Evolutionary conservation across 345 rosid genomes (phyloP).

Genomic region (Gossypium rotundifolium): DNA sequence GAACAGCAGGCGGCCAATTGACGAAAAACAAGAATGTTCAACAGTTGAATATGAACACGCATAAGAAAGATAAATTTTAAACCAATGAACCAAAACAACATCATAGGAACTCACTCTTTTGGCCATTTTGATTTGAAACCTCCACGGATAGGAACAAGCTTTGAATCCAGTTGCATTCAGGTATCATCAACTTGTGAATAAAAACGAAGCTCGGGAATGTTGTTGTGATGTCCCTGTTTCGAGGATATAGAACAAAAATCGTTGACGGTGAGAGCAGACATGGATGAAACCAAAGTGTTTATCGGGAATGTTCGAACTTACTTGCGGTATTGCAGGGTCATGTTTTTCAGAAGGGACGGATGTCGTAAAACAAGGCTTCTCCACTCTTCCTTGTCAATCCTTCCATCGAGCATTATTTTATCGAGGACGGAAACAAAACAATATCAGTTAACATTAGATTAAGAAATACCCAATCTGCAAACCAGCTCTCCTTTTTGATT

Average conservation of each 20-base stretch:
- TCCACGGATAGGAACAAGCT: constrained; percentile 15
- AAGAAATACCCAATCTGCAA: too few relatives aligned
- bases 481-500: too few relatives aligned
- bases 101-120: too few relatives aligned
- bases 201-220: constrained; percentile 96
- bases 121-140: constrained; percentile 4
- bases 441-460: too few relatives aligned
- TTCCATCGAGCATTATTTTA: background rate
- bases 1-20: too few relatives aligned
- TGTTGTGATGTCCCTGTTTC: constrained; percentile 84
- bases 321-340: constrained; percentile 99
- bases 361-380: constrained; percentile 82
- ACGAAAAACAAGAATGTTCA: too few relatives aligned
- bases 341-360: constrained; percentile 87
- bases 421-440: too few relatives aligned
- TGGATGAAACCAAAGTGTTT: background rate
- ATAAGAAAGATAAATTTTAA: too few relatives aligned
- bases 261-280: background rate
- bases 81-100: too few relatives aligned
- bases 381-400: constrained; percentile 95
- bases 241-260: constrained; percentile 2
- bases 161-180: constrained; percentile 20
- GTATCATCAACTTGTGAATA: constrained; percentile 95
- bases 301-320: constrained; percentile 29
- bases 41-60: too few relatives aligned